Base-by-base conservation (phyloP, 2,329 filamentous ascomycete genomes). In the Nigrograna mackinnonii region DNA sequence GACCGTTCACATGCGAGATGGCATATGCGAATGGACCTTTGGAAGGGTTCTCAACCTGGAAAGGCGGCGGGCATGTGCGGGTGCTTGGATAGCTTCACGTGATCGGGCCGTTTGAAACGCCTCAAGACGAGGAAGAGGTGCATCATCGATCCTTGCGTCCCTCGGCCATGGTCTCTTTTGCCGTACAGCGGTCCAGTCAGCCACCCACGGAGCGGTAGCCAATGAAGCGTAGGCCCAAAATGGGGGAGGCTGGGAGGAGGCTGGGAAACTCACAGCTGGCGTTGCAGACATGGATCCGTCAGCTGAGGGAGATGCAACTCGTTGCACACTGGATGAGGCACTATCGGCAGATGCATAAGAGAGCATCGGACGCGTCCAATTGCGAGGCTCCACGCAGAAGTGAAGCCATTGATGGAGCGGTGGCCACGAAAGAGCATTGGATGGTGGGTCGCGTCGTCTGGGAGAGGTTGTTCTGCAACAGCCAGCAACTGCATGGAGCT, bases 231-330 rank as follows among this genome's bases (percentile, higher is more conserved):
- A n/a, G 22, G 34, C 38, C 26, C 43, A 35, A 35, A 58, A 60
- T 49, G 37, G 24, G 36, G 52, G 46, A 50, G 62, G 60, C 53
- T 64, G 61, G 60, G 47, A 39, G 33, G 43, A 39, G 38, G 45
- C 38, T 44, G 42, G 41, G 17, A 52, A 43, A 42, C 41, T 47
- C 24, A n/a, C 24, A 52, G 50, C 50, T 44, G 36, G 39, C 48
- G 35, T 45, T 54, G 52, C 51, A 49, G 51, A 55, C 48, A 39
- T n/a, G n/a, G n/a, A n/a, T 26, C 26, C 26, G 43, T 58, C 51
- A 66, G 63, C 62, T 66, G 63, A 61, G 47, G 24, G 47, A 57
- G 58, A 56, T 52, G 56, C 43, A 47, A 47, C 47, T 51, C 18
- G 48, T 41, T 34, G 38, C 39, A n/a, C n/a, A n/a, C n/a, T n/a